These are phyloP conservation scores for Colletotrichum godetiae DNA, from an alignment of 2,329 filamentous ascomycete species.

Conservation along the genomic window DNA sequence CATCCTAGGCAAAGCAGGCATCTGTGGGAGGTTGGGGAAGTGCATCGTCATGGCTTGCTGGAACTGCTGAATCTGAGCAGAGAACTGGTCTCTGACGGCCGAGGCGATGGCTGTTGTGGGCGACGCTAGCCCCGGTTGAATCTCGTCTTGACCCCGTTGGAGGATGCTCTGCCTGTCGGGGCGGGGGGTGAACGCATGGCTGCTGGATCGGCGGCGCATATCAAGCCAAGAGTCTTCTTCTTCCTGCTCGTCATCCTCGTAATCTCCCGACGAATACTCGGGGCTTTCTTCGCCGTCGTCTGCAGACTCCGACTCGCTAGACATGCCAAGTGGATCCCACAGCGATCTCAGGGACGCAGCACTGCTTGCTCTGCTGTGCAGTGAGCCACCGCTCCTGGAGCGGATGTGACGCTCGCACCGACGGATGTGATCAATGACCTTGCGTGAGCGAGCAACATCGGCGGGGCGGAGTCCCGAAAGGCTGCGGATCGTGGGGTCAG, in stretches of 20 bases:
- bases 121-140: conserved; percentile 53
- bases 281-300: conserved; percentile 54
- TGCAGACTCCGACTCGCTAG: conserved; percentile 54
- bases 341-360: conserved; percentile 74
- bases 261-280: conserved; percentile 59
- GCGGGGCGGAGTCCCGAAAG: conserved; percentile 76
- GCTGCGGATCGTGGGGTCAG: conserved; percentile 77
- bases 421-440: conserved; percentile 72
- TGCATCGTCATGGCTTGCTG: conserved; percentile 77
- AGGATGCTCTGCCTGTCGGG: conserved; percentile 27
- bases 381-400: conserved; percentile 73
- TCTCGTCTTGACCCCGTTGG: conserved; percentile 29
- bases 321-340: conserved; percentile 66
- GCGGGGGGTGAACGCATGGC: conserved; percentile 39
- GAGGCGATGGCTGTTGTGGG: conserved; percentile 72
- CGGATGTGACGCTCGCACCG: conserved; percentile 71
- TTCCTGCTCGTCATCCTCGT: conserved; percentile 55
- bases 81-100: conserved; percentile 79
- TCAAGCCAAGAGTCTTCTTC: conserved; percentile 53
- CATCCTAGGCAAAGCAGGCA: conserved; percentile 66
- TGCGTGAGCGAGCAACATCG: conserved; percentile 75
- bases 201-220: conserved; percentile 48
- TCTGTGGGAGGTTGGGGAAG: conserved; percentile 67
- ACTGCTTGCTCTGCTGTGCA: conserved; percentile 72
- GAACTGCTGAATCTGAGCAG: conserved; percentile 79